Base-by-base conservation (phyloP, 768 basidiomycete genomes). In the Tricholoma sp. region DNA sequence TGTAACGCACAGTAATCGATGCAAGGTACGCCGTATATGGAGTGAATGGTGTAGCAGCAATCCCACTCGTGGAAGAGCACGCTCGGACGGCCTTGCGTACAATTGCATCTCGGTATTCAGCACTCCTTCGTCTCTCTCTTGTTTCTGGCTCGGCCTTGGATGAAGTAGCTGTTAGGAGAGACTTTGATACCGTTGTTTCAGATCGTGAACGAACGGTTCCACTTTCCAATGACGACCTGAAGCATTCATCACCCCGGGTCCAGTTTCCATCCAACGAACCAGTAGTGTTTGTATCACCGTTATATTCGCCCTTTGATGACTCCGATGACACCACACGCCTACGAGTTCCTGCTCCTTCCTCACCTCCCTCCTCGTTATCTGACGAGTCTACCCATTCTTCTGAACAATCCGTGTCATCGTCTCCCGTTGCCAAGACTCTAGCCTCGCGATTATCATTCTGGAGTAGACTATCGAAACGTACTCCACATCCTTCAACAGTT, bases 391-490 rank as follows among this genome's bases (percentile, higher is more conserved):
- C 79, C 2, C 77, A 79, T 6, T 76, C 79, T 0, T 83, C 82
- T 2, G 80, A 81, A 50, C 70, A 75, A 27, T 74, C 75, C 4
- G 69, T 71, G 7, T 61, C 71, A n/a, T 71, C 71, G 12, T 75
- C 81, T 3, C 81, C 83, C 7, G 74, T 91, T 9, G 80, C 83
- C 43, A 87, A 84, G 63, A 79, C 82, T 1, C 70, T 91, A 12
- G 82, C 87, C 6, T 73, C 75, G 9, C 80, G 85, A 31, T 73
- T 91, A 45, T 89, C 89, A 1, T 91, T 91, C 65, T 92, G 91
- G 91, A 82, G 74, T 55, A 77, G 80, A 52, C 67, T 85, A 18
- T 81, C 85, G 9, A 83, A 78, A 61, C 76, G 81, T 34, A 71
- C 71, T 22, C 56, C 61, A 7, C 37, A 57, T n/a, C 41, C 54